phyloP scores from a whole-genome alignment of 75 land plant genomes.

The Pinus albicaulis region DNA sequence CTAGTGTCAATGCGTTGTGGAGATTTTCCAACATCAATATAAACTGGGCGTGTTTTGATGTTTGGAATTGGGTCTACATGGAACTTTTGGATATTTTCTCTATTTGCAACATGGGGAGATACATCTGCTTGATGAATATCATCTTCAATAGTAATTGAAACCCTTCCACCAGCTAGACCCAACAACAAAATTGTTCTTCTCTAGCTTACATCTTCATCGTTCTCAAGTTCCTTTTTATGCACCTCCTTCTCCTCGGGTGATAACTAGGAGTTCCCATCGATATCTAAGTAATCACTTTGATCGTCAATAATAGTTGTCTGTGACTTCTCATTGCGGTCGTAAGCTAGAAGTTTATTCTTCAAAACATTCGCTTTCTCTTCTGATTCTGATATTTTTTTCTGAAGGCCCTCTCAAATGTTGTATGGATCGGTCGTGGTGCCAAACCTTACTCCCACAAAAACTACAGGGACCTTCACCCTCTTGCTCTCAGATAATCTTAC shows the following conservation, averaged over 20 bases:
- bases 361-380: slow-evolving; percentile 69
- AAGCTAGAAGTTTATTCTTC: slow-evolving; percentile 86
- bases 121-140: too few relatives aligned
- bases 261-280: slow-evolving; percentile 84
- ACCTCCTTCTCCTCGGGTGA: slow-evolving; percentile 42
- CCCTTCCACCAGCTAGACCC: neutral
- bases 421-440: neutral
- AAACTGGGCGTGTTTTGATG: too few relatives aligned
- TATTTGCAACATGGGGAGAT: too few relatives aligned
- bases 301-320: slow-evolving; percentile 93
- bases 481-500: slow-evolving; percentile 90
- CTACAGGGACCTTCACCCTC: slow-evolving; percentile 95
- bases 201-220: neutral
- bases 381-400: slow-evolving; percentile 16
- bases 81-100: too few relatives aligned
- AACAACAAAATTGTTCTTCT: neutral
- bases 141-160: neutral
- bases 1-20: too few relatives aligned
- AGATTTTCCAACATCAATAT: too few relatives aligned
- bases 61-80: too few relatives aligned
- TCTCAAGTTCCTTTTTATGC: neutral
- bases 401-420: neutral
- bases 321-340: slow-evolving; percentile 75
- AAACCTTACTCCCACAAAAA: slow-evolving; percentile 84
- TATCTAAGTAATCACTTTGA: slow-evolving; percentile 86